Evolutionary conservation across 2,329 filamentous ascomycete species (phyloP).

Genomic region (Beauveria scarabaeidicola): DNA sequence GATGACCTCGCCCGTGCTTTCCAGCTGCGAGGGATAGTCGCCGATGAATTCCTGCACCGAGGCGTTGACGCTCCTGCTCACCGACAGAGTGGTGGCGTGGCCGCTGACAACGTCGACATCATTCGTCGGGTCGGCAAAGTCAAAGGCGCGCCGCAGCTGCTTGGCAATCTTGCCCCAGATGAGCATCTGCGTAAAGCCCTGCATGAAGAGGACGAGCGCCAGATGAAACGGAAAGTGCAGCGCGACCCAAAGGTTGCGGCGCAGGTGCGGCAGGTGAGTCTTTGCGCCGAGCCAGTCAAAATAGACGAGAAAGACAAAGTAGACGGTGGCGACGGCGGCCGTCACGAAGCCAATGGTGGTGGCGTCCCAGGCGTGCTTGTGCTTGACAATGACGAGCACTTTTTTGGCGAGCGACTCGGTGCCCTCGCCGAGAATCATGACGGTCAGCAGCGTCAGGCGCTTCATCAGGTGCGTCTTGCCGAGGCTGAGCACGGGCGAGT

Average conservation of each 20-base stretch:
- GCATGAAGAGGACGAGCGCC: conserved; percentile 53
- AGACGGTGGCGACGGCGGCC: conserved; percentile 32
- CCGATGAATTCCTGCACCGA: conserved; percentile 18
- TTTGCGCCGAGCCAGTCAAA: conserved; percentile 56
- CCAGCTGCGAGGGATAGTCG: conserved; percentile 21
- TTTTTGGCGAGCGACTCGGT: conserved; percentile 48
- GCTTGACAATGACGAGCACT: conserved; percentile 43
- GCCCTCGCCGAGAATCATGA: conserved; percentile 59
- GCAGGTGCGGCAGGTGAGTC: conserved; percentile 45
- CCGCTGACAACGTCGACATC: conserved; percentile 17
- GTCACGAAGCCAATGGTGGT: conserved; percentile 32
- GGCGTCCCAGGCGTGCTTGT: conserved; percentile 30
- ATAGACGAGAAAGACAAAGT: conserved; percentile 38
- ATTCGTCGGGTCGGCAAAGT: conserved; percentile 11
- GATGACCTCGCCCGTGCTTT: conserved; percentile 15
- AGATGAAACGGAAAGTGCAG: conserved; percentile 58
- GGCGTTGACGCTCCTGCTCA: neutral
- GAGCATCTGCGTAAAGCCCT: conserved; percentile 51
- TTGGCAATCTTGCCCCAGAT: conserved; percentile 35
- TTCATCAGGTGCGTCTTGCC: conserved; percentile 55
- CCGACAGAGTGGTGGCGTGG: conserved; percentile 11
- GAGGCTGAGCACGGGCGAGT: conserved; percentile 50
- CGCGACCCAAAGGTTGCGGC: conserved; percentile 50
- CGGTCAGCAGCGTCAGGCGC: conserved; percentile 53
- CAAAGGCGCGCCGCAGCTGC: conserved; percentile 16